These are phyloP conservation scores for Allantophomopsis lycopodina DNA, from an alignment of 2,329 filamentous ascomycete genomes.

Conservation along the genomic window DNA sequence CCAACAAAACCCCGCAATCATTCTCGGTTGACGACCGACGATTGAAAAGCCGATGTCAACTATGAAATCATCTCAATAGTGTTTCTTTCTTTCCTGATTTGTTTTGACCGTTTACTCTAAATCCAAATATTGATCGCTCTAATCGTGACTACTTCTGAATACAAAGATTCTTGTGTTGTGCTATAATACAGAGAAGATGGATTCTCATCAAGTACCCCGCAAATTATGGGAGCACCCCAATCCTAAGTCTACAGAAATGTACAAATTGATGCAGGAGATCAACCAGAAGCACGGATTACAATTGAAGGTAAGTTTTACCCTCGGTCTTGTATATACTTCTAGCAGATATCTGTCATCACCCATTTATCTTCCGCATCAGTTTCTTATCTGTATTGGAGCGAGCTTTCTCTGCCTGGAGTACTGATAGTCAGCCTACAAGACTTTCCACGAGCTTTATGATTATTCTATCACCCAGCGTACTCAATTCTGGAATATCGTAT, in stretches of 20 bases:
- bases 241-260: slow-evolving; percentile 49
- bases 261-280: slow-evolving; percentile 48
- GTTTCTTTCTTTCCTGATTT: too few relatives aligned
- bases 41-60: too few relatives aligned
- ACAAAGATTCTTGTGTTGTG: too few relatives aligned
- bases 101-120: too few relatives aligned
- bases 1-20: too few relatives aligned
- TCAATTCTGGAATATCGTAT: slow-evolving; percentile 53
- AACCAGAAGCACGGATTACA: slow-evolving; percentile 42
- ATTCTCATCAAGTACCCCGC: slow-evolving; percentile 24
- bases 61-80: too few relatives aligned
- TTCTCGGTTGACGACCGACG: too few relatives aligned
- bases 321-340: background rate
- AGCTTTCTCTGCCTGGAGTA: too few relatives aligned
- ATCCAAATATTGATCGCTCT: too few relatives aligned
- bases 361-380: background rate
- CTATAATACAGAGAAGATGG: slow-evolving; percentile 5
- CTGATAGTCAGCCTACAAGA: slow-evolving; percentile 23
- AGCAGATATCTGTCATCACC: too few relatives aligned
- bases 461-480: slow-evolving; percentile 51
- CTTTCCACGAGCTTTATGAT: slow-evolving; percentile 54
- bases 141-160: too few relatives aligned
- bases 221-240: slow-evolving; percentile 58
- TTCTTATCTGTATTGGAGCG: background rate
- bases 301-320: slow-evolving; percentile 34